Evolutionary conservation across 169 alveolate species (phyloP), one percentile per base, ranked within the genome.

Genomic region (Prorocentrum cordatum): DNA sequence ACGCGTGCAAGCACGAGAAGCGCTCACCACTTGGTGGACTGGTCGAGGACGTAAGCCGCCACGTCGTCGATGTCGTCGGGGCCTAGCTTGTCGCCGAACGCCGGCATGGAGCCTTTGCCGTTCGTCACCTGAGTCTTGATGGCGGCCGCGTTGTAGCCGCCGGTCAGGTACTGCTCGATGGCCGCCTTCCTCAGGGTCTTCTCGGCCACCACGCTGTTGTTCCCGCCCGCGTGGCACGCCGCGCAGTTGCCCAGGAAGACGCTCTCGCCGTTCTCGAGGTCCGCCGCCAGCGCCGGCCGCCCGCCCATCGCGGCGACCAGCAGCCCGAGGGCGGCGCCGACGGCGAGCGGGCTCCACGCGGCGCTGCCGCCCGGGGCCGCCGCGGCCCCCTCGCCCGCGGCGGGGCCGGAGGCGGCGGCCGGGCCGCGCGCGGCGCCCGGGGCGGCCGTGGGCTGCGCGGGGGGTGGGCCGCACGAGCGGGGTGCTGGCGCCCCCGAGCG

Each of bases 81-180:
- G 67, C 72, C 86, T n/a, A 75, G 71, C 86, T 75, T 75, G 71
- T 75, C 86, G 58, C 86, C 86, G 71, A 75, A 75, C 50, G 86
- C 86, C n/a, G 86, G 86, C 86, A 75, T 75, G 58, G 68, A n/a
- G 70, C 86, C 86, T 35, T 75, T 75, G 86, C 86, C 86, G 58
- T 75, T 75, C 71, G 86, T 75, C 32, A 73, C 85, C 54, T 73
- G 85, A 36, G 54, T 73, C 36, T 50, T 73, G 71, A 73, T 73
- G 58, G 68, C 70, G 29, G 35, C 38, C 35, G 50, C 85, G 39
- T 73, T 71, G 70, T 50, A 73, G 71, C 50, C 50, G 85, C 70
- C 85, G n/a, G n/a, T n/a, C n/a, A n/a, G n/a, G 71, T 73, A 73
- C 20, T 39, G 35, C 22, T 50, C 85, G 58, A 73, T 24, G 71